A percentile compares a stretch with the other conserved stretches of the same genome.
Conservation (phyloP, 2,329 filamentous ascomycete species). For the Cladosporium velox region DNA sequence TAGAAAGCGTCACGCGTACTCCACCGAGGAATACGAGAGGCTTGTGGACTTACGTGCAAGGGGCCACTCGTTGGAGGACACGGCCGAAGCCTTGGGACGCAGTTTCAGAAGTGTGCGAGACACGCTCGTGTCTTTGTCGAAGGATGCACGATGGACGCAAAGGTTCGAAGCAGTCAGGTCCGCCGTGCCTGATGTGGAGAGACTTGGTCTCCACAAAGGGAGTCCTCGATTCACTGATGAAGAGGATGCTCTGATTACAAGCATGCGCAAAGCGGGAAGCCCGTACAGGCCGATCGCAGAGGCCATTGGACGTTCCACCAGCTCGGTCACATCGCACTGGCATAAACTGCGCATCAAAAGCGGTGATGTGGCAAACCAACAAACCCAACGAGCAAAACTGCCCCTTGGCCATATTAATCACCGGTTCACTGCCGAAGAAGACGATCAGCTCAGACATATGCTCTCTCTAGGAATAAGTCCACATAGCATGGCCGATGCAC, state of each 20-base stretch:
- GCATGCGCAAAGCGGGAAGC: neutral
- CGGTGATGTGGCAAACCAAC: neutral
- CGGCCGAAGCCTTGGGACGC: neutral
- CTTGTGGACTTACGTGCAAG: neutral
- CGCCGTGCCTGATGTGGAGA: neutral
- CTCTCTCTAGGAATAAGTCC: neutral
- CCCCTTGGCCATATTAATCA: neutral
- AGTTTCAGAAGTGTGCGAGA: too few relatives aligned
- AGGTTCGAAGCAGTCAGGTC: neutral
- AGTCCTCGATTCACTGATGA: neutral
- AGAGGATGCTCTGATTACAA: neutral
- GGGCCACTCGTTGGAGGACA: neutral
- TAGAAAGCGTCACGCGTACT: neutral
- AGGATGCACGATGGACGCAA: neutral
- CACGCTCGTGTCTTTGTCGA: too few relatives aligned
- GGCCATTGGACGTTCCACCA: neutral
- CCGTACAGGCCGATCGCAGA: neutral
- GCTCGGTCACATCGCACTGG: neutral
- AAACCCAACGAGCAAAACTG: too few relatives aligned
- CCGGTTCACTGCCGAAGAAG: neutral
- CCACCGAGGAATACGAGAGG: neutral
- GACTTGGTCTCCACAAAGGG: neutral
- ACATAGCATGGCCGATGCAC: neutral
- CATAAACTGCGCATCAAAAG: neutral
- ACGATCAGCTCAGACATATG: neutral